Base-by-base conservation (phyloP, 768 basidiomycete species). In the Strobilomyces echinocephalus region DNA sequence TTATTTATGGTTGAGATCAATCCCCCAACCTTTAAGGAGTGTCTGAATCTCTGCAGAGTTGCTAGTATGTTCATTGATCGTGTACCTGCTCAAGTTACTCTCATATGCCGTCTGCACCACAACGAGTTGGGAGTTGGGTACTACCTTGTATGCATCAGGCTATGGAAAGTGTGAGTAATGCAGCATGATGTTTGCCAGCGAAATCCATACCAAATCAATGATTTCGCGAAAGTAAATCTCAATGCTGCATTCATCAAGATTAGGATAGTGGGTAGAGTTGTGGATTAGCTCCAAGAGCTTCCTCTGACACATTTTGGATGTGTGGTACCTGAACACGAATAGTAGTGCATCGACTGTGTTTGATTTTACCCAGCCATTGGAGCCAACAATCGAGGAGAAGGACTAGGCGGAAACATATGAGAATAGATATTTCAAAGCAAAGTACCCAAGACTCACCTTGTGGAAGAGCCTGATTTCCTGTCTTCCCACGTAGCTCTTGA, bases 391-490 rank as follows among this genome's bases (percentile, higher is more conserved):
- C 1, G 94, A 83, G 14, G 93, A 95, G 73, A 99, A 99, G 2
- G 94, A 97, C 94, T 97, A 64, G 0, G 5, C 21, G 31, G 14
- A 5, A 10, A 20, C 5, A 26, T 11, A 39, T 54, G 7, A 30
- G 18, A 2, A 24, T 26, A n/a, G 44, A 28, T 15, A 0, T 12
- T 31, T 18, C 4, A 30, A 30, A 21, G 20, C 16, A 4, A 41
- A 46, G 26, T 8, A 10, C 9, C 2, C 5, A 9, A 46, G 12
- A 62, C 71, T n/a, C 58, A 89, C 93, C 76, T 97, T 98, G 72
- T 99, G 97, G 72, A 99, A 99, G 0, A 97, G 97, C 0, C 97
- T 97, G 55, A 99, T 98, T 62, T 94, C 92, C 68, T 97, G 95
- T 44, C 92, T 75, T 4, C 95, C 97, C 2, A 91, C 92, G 64